phyloP scores from a whole-genome alignment of 257 asterid genomes.

The Nicotiana tabacum region DNA sequence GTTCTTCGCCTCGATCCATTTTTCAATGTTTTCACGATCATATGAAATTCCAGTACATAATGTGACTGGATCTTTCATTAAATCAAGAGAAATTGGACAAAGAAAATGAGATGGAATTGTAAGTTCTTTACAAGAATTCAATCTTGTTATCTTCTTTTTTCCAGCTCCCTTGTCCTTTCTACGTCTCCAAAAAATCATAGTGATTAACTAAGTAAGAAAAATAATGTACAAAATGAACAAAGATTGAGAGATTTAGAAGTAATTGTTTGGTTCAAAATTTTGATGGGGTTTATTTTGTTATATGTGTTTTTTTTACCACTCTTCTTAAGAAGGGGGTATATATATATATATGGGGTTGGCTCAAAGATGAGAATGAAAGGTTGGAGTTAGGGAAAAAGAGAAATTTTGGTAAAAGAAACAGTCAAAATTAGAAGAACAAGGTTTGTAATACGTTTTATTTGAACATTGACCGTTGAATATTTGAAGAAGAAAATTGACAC shows the following conservation, averaged over 20 bases:
- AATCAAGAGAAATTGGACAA: constrained; percentile 59
- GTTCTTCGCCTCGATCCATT: constrained; percentile 46
- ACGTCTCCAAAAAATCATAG: constrained; percentile 46
- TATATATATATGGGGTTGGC: background rate
- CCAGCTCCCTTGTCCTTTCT: constrained; percentile 20
- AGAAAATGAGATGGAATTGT: constrained; percentile 41
- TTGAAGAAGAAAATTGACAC: constrained; percentile 8
- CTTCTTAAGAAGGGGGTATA: background rate
- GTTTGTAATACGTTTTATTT: constrained; percentile 8
- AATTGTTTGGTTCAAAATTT: background rate
- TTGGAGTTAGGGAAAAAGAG: constrained; percentile 6
- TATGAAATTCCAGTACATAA: constrained; percentile 60
- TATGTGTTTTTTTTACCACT: background rate
- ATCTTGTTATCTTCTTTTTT: constrained; percentile 6
- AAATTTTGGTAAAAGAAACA: constrained; percentile 14
- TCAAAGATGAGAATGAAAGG: background rate
- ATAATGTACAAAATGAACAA: background rate
- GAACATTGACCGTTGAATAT: constrained; percentile 40
- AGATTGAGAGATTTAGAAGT: background rate
- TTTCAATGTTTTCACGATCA: constrained; percentile 63
- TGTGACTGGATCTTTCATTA: constrained; percentile 69
- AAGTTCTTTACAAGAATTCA: constrained; percentile 27
- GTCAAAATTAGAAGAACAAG: constrained; percentile 29
- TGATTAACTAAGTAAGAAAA: background rate
- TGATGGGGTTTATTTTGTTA: background rate